phyloP scores from a whole-genome alignment of 176 grass and related monocot species.

The Cenchrus purpureus region DNA sequence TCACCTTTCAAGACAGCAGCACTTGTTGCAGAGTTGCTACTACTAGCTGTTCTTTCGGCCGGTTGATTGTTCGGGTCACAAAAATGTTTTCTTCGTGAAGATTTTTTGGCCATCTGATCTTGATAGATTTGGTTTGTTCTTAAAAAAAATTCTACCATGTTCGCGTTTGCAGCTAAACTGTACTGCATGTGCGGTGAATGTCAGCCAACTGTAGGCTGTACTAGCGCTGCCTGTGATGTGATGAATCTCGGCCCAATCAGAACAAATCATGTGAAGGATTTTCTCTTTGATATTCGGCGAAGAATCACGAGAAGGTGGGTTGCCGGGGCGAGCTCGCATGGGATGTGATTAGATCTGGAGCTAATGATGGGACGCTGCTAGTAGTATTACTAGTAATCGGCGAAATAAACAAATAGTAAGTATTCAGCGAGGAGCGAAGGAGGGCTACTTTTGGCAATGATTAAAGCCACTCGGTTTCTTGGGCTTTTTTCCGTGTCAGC shows the following conservation, averaged over 20 bases:
- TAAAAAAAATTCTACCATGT: background rate
- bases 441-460: background rate
- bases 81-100: background rate
- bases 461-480: constrained; percentile 9
- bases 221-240: too few species aligned
- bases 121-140: background rate
- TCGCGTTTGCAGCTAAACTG: background rate
- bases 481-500: too few species aligned
- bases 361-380: background rate
- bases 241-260: background rate
- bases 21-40: too few species aligned
- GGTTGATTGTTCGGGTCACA: too few species aligned
- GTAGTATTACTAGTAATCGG: background rate
- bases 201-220: constrained; percentile 4
- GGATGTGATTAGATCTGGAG: background rate
- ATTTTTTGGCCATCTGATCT: background rate
- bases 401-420: background rate
- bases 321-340: background rate
- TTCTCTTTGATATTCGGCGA: background rate
- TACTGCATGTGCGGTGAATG: background rate
- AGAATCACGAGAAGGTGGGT: background rate
- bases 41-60: background rate
- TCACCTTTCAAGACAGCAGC: background rate
- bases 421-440: background rate
- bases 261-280: background rate